A percentile compares a stretch with the other conserved stretches of the same genome.
phyloP scores from a whole-genome alignment of 2,329 filamentous ascomycete species.

The Graphium sp. region DNA sequence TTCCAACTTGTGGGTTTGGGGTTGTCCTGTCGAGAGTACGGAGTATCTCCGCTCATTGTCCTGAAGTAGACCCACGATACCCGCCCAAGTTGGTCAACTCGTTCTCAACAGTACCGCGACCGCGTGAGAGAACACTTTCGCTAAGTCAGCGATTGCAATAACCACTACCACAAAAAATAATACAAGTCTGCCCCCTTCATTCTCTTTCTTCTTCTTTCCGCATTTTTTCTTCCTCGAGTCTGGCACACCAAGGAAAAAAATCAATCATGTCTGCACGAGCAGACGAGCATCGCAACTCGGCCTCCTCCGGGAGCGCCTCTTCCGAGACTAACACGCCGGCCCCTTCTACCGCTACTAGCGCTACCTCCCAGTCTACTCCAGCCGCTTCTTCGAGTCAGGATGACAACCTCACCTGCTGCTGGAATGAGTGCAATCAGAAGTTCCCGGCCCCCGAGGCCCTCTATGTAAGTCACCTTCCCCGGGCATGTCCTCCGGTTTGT shows the following conservation, averaged over 20 bases:
- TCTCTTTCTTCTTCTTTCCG: neutral
- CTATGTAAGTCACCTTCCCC: slow-evolving; percentile 30
- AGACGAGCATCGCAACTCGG: slow-evolving; percentile 4
- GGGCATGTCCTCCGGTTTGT: neutral
- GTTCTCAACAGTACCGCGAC: too few relatives aligned
- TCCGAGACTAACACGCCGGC: slow-evolving; percentile 37
- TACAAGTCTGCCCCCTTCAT: too few relatives aligned
- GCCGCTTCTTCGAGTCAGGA: slow-evolving; percentile 18
- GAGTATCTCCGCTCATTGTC: too few relatives aligned
- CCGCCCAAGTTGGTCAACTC: too few relatives aligned
- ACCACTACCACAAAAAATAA: too few relatives aligned
- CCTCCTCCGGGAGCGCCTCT: slow-evolving; percentile 17
- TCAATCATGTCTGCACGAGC: slow-evolving; percentile 5
- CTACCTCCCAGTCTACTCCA: slow-evolving; percentile 22
- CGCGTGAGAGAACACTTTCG: too few relatives aligned
- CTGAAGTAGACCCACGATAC: too few relatives aligned
- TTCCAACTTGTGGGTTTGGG: too few relatives aligned
- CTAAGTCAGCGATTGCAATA: too few relatives aligned
- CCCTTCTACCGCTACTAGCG: slow-evolving; percentile 28
- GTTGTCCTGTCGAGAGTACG: too few relatives aligned
- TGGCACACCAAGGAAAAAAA: neutral
- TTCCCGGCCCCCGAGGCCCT: slow-evolving; percentile 40
- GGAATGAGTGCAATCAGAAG: slow-evolving; percentile 41
- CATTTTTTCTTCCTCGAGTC: neutral
- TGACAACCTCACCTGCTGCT: slow-evolving; percentile 43